Evolutionary conservation across 192 early-diverging fungal species (phyloP).

Genomic region (Entophlyctis luteolus): DNA sequence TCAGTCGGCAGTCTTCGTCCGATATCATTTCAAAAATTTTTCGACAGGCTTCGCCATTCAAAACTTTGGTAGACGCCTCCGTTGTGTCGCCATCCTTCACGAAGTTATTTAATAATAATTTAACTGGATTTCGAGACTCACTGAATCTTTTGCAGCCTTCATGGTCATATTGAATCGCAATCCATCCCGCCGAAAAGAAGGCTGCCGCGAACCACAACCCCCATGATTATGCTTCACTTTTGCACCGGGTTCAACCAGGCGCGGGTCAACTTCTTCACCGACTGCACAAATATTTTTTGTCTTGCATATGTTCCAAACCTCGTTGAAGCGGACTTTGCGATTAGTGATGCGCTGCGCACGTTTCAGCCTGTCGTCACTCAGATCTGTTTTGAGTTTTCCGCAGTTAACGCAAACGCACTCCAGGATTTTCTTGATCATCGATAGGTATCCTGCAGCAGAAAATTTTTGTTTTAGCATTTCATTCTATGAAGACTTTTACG

Average conservation of each 20-base stretch:
- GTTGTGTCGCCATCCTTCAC: conserved; percentile 18
- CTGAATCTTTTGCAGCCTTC: conserved; percentile 33
- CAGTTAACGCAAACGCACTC: conserved; percentile 95
- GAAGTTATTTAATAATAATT: not conserved
- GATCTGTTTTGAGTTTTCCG: conserved; percentile 86
- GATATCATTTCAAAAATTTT: conserved; percentile 82
- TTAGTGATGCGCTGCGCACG: conserved; percentile 32
- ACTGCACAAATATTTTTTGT: conserved; percentile 76
- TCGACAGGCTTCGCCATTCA: conserved; percentile 73
- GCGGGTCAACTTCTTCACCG: conserved; percentile 42
- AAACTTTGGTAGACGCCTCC: conserved; percentile 33
- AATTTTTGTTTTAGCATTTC: conserved; percentile 8
- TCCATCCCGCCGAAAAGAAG: conserved; percentile 74
- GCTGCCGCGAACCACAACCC: conserved; percentile 83
- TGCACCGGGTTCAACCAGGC: conserved; percentile 16
- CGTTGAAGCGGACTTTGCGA: conserved; percentile 59
- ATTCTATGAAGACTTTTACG: not conserved
- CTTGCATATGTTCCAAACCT: conserved; percentile 86
- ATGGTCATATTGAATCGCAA: conserved; percentile 56
- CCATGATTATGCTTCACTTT: conserved; percentile 65
- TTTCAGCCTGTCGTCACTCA: conserved; percentile 52
- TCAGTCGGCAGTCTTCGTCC: conserved; percentile 75
- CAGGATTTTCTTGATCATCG: conserved; percentile 92
- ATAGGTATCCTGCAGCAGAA: conserved; percentile 69
- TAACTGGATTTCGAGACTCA: not conserved